phyloP scores from a whole-genome alignment of 257 asterid species.

The Ocimum tenuiflorum region DNA sequence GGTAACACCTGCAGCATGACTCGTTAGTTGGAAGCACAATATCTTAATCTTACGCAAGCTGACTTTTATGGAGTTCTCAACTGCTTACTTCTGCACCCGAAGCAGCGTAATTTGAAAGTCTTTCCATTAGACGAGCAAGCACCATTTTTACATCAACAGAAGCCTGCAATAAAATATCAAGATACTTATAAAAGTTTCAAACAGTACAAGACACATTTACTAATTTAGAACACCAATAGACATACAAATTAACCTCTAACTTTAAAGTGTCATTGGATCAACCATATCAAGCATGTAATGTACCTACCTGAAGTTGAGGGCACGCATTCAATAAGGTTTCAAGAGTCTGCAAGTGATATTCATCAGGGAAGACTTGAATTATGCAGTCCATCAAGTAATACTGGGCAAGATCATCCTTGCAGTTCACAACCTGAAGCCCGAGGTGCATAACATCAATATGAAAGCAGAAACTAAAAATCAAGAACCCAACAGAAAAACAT shows the following conservation, averaged over 20 bases:
- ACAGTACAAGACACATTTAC: conserved; percentile 1
- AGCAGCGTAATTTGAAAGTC: conserved; percentile 97
- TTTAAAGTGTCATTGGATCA: not conserved
- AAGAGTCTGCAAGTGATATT: conserved; percentile 94
- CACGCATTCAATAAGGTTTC: conserved; percentile 89
- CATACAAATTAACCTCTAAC: conserved; percentile 12
- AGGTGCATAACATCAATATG: conserved; percentile 15
- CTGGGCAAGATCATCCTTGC: conserved; percentile 97
- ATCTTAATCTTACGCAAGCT: conserved; percentile 2
- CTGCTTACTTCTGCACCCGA: conserved; percentile 79
- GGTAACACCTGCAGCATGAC: conserved; percentile 75
- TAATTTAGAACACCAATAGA: not conserved
- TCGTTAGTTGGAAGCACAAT: conserved; percentile 32
- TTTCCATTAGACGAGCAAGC: conserved; percentile 92
- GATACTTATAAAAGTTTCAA: conserved; percentile 17
- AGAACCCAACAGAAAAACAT: conserved; percentile 20
- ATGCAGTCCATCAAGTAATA: conserved; percentile 96
- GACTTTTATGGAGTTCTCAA: conserved; percentile 8
- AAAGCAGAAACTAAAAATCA: not conserved
- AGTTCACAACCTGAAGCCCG: conserved; percentile 74
- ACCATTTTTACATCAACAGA: conserved; percentile 93
- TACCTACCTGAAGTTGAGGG: conserved; percentile 94
- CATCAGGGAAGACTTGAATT: conserved; percentile 98
- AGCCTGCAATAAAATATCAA: conserved; percentile 47
- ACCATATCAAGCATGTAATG: conserved; percentile 12